Evolutionary conservation across 2,329 filamentous ascomycete species (phyloP), one percentile per base, ranked within the genome.

Genomic region (Cytospora piceae): DNA sequence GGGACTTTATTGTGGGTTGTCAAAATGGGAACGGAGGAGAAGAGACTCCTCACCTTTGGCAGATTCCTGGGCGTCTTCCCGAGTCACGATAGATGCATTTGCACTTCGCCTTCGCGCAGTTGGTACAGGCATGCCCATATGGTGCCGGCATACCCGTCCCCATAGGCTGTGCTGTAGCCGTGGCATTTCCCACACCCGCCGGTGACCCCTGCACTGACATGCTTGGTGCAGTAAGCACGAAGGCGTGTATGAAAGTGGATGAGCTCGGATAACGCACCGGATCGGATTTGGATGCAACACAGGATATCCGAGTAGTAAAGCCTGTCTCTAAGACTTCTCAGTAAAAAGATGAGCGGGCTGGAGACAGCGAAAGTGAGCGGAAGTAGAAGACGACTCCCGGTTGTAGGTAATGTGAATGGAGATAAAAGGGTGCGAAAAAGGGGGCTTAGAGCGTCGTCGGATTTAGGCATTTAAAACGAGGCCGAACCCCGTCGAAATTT

Each of bases 71-170:
- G n/a, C 46, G 46, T 5, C 68, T 67, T 24, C 74, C 66, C 24
- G 67, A 65, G 22, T 57, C 61, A 22, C 76, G 74, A 66, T 80
- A 70, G 65, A 82, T 78, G 71, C 81, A 83, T 68, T 81, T 80
- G 72, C 79, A 82, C 69, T 83, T 83, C 61, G 81, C 79, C 53
- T 74, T 76, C 58, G 79, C 78, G 71, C 81, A 83, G 69, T 81
- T 82, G 46, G 76, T 77, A 68, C 81, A 83, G 2, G 81, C 80
- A 32, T 79, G 74, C 34, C 80, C 80, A 67, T 82, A 82, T 42
- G 69, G 69, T 17, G 72, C 72, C 34, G 69, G 68, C 11, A 68
- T 68, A 34, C 70, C 68, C 9, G 58, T 58, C 31, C n/a, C 32
- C 14, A 22, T 20, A 15, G 7, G 24, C 12, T 24, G 34, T 46